Percentiles rank a stretch among this genome's conserved stretches.
Evolutionary conservation across 176 grass and related monocot genomes (phyloP).

Genomic region (Bromus sterilis): DNA sequence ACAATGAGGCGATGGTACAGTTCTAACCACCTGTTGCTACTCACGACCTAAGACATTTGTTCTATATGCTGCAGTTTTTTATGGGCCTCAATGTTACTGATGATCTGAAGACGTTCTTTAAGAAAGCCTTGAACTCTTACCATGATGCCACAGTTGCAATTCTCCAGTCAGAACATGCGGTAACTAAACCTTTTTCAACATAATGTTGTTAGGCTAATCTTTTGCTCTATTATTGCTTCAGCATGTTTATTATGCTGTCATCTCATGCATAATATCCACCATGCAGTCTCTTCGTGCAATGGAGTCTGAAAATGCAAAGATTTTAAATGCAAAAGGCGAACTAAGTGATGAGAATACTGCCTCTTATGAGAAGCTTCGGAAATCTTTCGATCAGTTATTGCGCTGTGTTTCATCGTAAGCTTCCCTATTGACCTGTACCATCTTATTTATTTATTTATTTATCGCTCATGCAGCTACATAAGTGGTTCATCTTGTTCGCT

Average conservation of each 20-base stretch:
- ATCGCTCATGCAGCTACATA: background rate
- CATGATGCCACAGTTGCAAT: conserved; percentile 69
- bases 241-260: background rate
- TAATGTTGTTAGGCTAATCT: conserved; percentile 43
- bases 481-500: background rate
- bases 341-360: conserved; percentile 69
- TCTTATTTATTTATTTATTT: background rate
- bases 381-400: conserved; percentile 63
- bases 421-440: background rate
- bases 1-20: background rate
- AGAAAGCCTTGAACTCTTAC: conserved; percentile 83
- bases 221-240: background rate
- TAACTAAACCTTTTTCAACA: conserved; percentile 35
- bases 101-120: conserved; percentile 85
- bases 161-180: conserved; percentile 70
- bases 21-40: background rate
- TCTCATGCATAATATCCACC: background rate
- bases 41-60: background rate
- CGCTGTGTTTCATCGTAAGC: conserved; percentile 60
- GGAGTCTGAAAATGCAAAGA: conserved; percentile 86
- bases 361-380: conserved; percentile 70
- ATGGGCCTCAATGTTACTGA: conserved; percentile 64
- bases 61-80: conserved; percentile 60
- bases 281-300: conserved; percentile 61
- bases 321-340: conserved; percentile 88